Conservation (phyloP, 2,329 filamentous ascomycete species). For the Dactylonectria macrodidyma region DNA sequence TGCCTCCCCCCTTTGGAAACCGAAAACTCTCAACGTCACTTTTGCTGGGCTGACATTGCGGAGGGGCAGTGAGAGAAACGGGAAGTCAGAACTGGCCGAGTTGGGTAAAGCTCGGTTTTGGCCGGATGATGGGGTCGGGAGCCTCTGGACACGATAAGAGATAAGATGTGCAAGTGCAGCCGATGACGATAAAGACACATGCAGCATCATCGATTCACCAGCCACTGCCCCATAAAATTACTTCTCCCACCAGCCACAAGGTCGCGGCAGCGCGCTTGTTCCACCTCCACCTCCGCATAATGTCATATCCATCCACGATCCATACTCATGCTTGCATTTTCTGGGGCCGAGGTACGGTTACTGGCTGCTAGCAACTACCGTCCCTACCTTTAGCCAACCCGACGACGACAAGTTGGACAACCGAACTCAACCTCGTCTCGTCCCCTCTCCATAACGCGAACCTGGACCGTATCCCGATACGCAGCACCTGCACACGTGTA, state of each 20-base stretch:
- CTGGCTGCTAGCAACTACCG: slow-evolving; percentile 19
- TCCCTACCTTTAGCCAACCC: slow-evolving; percentile 9
- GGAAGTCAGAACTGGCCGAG: not conserved
- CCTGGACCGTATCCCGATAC: not conserved
- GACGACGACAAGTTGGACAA: not conserved
- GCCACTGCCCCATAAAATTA: not conserved
- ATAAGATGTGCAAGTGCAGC: not conserved
- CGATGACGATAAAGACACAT: not conserved
- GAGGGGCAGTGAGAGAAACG: slow-evolving; percentile 17
- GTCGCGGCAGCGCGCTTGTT: not conserved
- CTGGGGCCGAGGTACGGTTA: slow-evolving; percentile 30
- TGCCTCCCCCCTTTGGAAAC: not conserved
- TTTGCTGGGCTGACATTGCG: slow-evolving; percentile 20
- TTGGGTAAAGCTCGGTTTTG: not conserved
- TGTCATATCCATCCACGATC: slow-evolving; percentile 29
- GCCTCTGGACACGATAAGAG: not conserved
- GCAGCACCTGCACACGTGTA: slow-evolving; percentile 6
- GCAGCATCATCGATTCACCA: not conserved
- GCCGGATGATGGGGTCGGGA: not conserved
- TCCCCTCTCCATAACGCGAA: slow-evolving; percentile 14
- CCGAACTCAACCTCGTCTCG: slow-evolving; percentile 12
- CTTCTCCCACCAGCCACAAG: slow-evolving; percentile 3
- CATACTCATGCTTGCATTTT: slow-evolving; percentile 27
- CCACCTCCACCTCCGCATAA: slow-evolving; percentile 20
- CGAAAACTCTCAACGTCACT: slow-evolving; percentile 33